phyloP scores from a whole-genome alignment of 2,329 filamentous ascomycete species.

The Ilyonectria robusta region DNA sequence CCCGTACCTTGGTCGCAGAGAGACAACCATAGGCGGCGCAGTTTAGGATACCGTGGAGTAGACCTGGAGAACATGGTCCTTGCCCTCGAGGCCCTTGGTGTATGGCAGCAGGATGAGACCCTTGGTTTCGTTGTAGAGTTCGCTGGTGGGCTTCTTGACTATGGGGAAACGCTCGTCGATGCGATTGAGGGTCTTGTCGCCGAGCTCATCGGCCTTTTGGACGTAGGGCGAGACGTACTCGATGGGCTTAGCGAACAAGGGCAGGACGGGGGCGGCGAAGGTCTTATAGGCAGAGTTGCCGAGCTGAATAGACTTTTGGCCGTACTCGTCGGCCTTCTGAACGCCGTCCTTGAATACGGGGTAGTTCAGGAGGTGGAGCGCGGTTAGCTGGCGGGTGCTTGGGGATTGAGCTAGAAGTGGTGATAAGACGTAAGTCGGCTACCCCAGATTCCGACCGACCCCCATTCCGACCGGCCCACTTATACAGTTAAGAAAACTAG shows the following conservation, averaged over 20 bases:
- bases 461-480: too few relatives aligned
- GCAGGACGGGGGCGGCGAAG: conserved; percentile 83
- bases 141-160: conserved; percentile 81
- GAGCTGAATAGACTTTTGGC: conserved; percentile 84
- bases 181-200: conserved; percentile 77
- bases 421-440: conserved; percentile 52
- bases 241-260: conserved; percentile 80
- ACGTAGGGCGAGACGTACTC: conserved; percentile 89
- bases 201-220: conserved; percentile 82
- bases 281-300: conserved; percentile 81
- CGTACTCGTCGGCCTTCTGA: conserved; percentile 84
- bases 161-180: conserved; percentile 80
- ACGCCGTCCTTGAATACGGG: conserved; percentile 86
- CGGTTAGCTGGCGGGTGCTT: conserved; percentile 6
- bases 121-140: conserved; percentile 76
- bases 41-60: conserved; percentile 55
- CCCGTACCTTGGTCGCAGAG: too few relatives aligned
- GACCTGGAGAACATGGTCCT: conserved; percentile 71
- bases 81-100: conserved; percentile 72
- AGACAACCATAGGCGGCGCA: too few relatives aligned
- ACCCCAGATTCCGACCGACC: too few relatives aligned
- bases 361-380: conserved; percentile 81
- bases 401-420: conserved; percentile 3
- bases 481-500: too few relatives aligned
- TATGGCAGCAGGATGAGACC: conserved; percentile 74